These are phyloP conservation scores for Cutaneotrichosporon sp. DNA, from an alignment of 1,284 basidiomycete genomes.

Conservation along the genomic window DNA sequence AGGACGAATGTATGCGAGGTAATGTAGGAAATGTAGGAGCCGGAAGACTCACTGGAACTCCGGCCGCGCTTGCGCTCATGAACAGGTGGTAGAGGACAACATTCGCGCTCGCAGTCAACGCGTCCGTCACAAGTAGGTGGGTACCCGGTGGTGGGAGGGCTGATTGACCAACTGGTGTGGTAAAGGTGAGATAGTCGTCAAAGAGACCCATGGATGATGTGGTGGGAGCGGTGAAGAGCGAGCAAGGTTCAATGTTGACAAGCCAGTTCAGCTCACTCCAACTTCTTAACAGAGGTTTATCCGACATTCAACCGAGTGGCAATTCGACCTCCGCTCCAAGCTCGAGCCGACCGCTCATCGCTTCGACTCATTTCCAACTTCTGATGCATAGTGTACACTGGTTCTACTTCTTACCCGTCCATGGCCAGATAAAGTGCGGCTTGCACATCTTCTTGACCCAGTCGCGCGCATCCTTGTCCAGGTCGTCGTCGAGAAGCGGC, in stretches of 20 bases:
- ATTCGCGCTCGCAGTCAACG: constrained; percentile 40
- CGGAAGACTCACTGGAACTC: constrained; percentile 25
- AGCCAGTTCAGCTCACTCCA: not conserved
- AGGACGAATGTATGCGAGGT: too few species aligned
- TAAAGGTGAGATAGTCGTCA: constrained; percentile 7
- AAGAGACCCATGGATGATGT: constrained; percentile 1
- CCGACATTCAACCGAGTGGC: not conserved
- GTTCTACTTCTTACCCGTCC: constrained; percentile 22
- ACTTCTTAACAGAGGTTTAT: not conserved
- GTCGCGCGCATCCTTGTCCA: constrained; percentile 44
- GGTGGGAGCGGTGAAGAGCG: not conserved
- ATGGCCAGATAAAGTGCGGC: constrained; percentile 48
- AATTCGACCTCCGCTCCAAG: not conserved
- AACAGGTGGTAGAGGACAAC: constrained; percentile 48
- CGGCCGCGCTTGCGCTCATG: constrained; percentile 29
- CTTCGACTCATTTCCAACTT: not conserved
- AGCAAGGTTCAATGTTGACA: not conserved
- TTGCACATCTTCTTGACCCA: constrained; percentile 50
- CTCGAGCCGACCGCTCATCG: not conserved
- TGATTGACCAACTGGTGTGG: constrained; percentile 10
- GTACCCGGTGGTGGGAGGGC: constrained; percentile 38
- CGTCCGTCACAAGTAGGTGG: constrained; percentile 49
- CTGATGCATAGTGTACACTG: constrained; percentile 8
- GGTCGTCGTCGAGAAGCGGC: constrained; percentile 59
- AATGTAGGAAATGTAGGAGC: not conserved